A percentile compares a stretch with the other conserved stretches of the same genome.
Evolutionary conservation across 2,329 filamentous ascomycete species (phyloP).

Genomic region (Colletotrichum caudatum): DNA sequence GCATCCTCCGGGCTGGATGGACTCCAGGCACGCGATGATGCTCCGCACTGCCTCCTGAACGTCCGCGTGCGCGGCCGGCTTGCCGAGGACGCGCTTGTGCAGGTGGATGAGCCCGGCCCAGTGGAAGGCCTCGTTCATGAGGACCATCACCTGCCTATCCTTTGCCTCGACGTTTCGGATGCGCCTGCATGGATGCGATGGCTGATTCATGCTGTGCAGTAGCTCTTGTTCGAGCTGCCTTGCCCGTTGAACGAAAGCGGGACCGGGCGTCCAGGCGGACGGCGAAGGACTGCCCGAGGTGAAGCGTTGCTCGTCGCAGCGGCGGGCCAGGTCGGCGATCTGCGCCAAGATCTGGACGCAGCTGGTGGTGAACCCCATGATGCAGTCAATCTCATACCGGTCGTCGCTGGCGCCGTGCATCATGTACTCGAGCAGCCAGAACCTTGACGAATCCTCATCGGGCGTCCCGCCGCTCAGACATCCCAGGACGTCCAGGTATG

Average conservation of each 20-base stretch:
- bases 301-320: slow-evolving; percentile 75
- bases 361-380: slow-evolving; percentile 81
- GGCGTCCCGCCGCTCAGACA: slow-evolving; percentile 71
- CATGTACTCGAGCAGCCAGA: slow-evolving; percentile 63
- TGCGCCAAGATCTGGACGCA: slow-evolving; percentile 78
- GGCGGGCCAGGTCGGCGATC: slow-evolving; percentile 77
- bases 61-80: slow-evolving; percentile 65
- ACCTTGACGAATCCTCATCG: slow-evolving; percentile 62
- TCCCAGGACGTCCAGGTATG: slow-evolving; percentile 84
- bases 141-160: slow-evolving; percentile 73
- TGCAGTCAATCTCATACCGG: slow-evolving; percentile 81
- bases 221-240: slow-evolving; percentile 71
- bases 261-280: slow-evolving; percentile 69
- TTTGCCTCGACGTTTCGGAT: slow-evolving; percentile 63
- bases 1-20: slow-evolving; percentile 73
- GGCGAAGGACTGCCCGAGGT: slow-evolving; percentile 53
- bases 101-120: slow-evolving; percentile 83
- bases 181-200: slow-evolving; percentile 57
- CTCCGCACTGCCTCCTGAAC: slow-evolving; percentile 73
- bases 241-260: slow-evolving; percentile 67
- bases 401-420: slow-evolving; percentile 64
- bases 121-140: slow-evolving; percentile 83
- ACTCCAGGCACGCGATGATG: slow-evolving; percentile 72
- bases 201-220: slow-evolving; percentile 63
- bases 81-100: slow-evolving; percentile 77